Percentiles rank a stretch among this genome's conserved stretches.
Conservation (phyloP, 352 stramenopile species). For the Phytophthora colocasiae region DNA sequence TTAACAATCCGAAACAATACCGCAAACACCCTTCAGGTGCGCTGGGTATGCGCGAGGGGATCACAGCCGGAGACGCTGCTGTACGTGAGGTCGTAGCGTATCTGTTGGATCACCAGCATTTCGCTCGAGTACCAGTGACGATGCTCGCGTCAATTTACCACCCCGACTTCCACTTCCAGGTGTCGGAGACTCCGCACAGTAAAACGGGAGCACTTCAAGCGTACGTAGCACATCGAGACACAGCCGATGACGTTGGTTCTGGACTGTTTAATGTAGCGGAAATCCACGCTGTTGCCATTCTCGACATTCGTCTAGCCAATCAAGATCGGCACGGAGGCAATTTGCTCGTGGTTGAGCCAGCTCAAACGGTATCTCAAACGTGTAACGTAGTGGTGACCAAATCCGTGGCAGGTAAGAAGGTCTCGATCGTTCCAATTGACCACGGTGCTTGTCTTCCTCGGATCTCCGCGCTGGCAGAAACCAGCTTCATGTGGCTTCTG, state of each 20-base stretch:
- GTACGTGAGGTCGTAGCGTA: constrained; percentile 66
- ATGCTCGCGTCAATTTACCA: constrained; percentile 47
- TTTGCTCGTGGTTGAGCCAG: constrained; percentile 53
- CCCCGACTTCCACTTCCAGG: constrained; percentile 43
- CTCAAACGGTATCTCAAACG: constrained; percentile 27
- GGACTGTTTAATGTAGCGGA: constrained; percentile 52
- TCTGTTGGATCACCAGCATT: constrained; percentile 56
- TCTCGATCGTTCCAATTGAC: constrained; percentile 73
- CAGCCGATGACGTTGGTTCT: constrained; percentile 64
- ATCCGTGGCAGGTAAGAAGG: constrained; percentile 20
- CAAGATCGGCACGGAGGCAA: constrained; percentile 86
- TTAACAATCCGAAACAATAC: constrained; percentile 68
- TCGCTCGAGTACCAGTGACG: constrained; percentile 58
- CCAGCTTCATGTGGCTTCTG: constrained; percentile 71
- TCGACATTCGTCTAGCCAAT: constrained; percentile 86
- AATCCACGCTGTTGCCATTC: constrained; percentile 73
- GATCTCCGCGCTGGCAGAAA: constrained; percentile 54
- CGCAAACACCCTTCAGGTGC: constrained; percentile 10
- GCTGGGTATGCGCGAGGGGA: constrained; percentile 53
- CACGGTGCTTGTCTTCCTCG: constrained; percentile 77
- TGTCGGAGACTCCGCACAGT: constrained; percentile 3
- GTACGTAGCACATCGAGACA: constrained; percentile 71
- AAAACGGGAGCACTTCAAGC: constrained; percentile 67
- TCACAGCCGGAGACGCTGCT: constrained; percentile 51
- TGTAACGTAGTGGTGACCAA: constrained; percentile 21